Conservation (phyloP, 1,284 basidiomycete genomes). For the Austropuccinia psidii region DNA sequence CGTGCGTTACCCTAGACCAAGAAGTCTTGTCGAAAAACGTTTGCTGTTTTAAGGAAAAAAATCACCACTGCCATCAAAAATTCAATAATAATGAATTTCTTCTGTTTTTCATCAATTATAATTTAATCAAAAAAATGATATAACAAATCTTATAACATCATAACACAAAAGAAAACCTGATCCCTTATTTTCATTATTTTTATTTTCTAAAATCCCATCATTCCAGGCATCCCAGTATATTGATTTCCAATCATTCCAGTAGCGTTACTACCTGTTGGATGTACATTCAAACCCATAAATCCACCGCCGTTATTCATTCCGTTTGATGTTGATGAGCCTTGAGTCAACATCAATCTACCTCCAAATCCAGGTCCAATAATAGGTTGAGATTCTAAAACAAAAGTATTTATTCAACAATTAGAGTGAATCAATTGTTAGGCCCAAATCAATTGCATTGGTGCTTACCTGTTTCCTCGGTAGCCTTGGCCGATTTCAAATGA, state of each 20-base stretch:
- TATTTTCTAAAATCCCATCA: constrained; percentile 33
- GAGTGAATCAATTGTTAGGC: not conserved
- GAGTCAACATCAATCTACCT: constrained; percentile 39
- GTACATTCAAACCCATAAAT: constrained; percentile 37
- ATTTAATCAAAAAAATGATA: too few relatives aligned
- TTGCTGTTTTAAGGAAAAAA: too few relatives aligned
- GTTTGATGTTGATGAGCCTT: constrained; percentile 39
- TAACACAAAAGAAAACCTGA: too few relatives aligned
- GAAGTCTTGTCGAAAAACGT: too few relatives aligned
- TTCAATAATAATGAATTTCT: too few relatives aligned
- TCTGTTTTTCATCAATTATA: too few relatives aligned
- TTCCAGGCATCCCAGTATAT: constrained; percentile 26
- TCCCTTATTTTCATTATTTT: too few relatives aligned
- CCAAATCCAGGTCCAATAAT: constrained; percentile 51
- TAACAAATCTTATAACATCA: too few relatives aligned
- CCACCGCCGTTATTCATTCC: constrained; percentile 28
- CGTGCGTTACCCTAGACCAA: too few relatives aligned
- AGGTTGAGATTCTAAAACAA: constrained; percentile 59
- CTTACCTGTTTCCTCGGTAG: constrained; percentile 62
- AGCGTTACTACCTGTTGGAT: too few relatives aligned
- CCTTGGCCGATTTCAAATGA: constrained; percentile 69
- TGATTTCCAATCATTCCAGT: constrained; percentile 17
- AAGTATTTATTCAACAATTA: not conserved
- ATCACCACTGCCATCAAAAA: too few relatives aligned
- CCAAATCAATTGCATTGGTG: constrained; percentile 1